A percentile compares a stretch with the other conserved stretches of the same genome.
These are phyloP conservation scores for Camelina sativa DNA, from an alignment of 345 rosid genomes.

Conservation along the genomic window DNA sequence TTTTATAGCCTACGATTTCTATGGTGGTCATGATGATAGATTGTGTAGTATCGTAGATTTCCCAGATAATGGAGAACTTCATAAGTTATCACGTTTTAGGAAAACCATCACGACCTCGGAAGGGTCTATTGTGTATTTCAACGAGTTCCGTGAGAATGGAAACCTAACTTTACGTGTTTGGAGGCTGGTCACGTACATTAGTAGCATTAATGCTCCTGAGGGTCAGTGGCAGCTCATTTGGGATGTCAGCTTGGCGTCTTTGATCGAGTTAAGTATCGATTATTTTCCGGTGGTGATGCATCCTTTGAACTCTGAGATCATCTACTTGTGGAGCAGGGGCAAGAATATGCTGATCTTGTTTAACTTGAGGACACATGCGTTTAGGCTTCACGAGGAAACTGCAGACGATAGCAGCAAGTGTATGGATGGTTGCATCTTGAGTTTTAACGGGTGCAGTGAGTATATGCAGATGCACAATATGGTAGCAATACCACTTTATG, in stretches of 20 bases:
- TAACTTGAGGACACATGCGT: constrained; percentile 31
- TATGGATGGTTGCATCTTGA: constrained; percentile 33
- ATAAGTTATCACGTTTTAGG: background rate
- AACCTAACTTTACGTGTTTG: constrained; percentile 20
- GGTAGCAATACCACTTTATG: too few relatives aligned
- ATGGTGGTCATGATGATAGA: background rate
- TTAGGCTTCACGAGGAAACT: constrained; percentile 10
- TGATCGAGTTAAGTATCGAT: background rate
- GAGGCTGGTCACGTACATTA: constrained; percentile 22
- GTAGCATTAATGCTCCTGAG: background rate
- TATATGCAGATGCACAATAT: background rate
- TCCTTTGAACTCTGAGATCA: constrained; percentile 5
- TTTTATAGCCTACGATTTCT: constrained; percentile 31
- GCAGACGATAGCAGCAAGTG: background rate
- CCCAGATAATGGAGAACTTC: background rate
- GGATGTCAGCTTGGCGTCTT: background rate
- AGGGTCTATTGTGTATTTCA: constrained; percentile 31
- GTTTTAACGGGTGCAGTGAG: constrained; percentile 16
- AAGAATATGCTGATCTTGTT: constrained; percentile 1
- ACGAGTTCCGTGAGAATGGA: background rate
- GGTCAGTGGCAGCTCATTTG: background rate
- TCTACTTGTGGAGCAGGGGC: constrained; percentile 28
- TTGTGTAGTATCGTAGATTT: background rate
- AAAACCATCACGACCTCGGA: constrained; percentile 18
- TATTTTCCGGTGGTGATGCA: background rate